phyloP scores from a whole-genome alignment of 139 green algal species.

The Chlorella sp. region DNA sequence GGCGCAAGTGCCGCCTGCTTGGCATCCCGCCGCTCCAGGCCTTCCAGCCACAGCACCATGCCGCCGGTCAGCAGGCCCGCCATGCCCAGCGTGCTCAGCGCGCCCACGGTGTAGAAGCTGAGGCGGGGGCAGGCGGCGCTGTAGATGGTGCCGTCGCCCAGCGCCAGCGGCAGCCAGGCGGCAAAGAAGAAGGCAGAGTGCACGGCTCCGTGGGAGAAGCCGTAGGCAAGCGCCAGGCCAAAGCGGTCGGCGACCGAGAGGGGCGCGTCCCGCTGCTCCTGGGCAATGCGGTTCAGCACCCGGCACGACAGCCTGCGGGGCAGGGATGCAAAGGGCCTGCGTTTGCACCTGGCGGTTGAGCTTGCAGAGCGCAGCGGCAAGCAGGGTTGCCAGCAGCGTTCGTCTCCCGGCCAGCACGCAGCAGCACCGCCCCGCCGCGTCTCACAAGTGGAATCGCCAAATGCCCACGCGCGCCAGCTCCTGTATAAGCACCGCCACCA shows the following conservation, averaged over 20 bases:
- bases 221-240: constrained; percentile 49
- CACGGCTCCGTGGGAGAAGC: constrained; percentile 45
- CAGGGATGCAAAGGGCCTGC: not conserved
- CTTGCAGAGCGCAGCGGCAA: not conserved
- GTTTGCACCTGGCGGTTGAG: not conserved
- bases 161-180: constrained; percentile 49
- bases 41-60: constrained; percentile 62
- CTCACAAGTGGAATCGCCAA: constrained; percentile 43
- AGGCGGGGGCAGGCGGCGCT: constrained; percentile 45
- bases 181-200: constrained; percentile 49
- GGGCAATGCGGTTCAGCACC: constrained; percentile 37
- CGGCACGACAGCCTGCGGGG: constrained; percentile 14
- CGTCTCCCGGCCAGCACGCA: not conserved
- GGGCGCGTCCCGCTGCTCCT: constrained; percentile 6
- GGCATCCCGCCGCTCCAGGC: not conserved
- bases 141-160: constrained; percentile 49
- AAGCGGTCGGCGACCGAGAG: constrained; percentile 41
- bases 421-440: not conserved
- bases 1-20: not conserved
- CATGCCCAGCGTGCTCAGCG: constrained; percentile 58
- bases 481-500: constrained; percentile 54
- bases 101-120: constrained; percentile 26
- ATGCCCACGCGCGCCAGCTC: constrained; percentile 40
- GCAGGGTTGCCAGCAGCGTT: not conserved
- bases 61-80: constrained; percentile 53